Evolutionary conservation across 805 yeast species (phyloP).

Genomic region (Myxozyma geophila): DNA sequence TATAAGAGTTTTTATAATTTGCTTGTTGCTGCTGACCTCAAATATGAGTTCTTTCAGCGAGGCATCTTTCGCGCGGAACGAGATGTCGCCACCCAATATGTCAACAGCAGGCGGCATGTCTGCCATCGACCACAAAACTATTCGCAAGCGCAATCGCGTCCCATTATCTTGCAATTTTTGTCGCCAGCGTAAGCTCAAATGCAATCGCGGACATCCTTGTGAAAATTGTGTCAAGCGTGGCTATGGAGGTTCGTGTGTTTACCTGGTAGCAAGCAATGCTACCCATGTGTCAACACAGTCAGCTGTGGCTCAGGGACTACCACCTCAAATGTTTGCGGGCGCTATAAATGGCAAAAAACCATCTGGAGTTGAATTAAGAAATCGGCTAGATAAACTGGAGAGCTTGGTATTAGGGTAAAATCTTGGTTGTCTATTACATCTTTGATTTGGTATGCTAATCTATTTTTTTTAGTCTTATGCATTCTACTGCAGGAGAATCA

Average conservation of each 20-base stretch:
- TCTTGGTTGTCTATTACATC: neutral
- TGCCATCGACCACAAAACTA: conserved; percentile 30
- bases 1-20: neutral
- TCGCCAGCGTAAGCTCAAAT: conserved; percentile 44
- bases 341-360: conserved; percentile 16
- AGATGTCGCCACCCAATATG: conserved; percentile 9
- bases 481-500: conserved; percentile 19
- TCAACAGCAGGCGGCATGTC: conserved; percentile 6
- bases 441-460: neutral
- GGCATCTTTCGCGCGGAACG: neutral
- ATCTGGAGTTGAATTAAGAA: conserved; percentile 37
- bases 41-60: conserved; percentile 6
- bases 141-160: conserved; percentile 41
- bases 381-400: conserved; percentile 42
- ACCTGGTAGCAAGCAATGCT: conserved; percentile 25
- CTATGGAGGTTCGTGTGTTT: conserved; percentile 32
- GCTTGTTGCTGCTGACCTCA: neutral
- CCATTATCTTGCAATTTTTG: conserved; percentile 45
- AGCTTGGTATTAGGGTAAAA: conserved; percentile 38
- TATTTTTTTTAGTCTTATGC: conserved; percentile 20
- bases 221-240: conserved; percentile 42
- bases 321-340: conserved; percentile 15
- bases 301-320: conserved; percentile 13
- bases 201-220: conserved; percentile 46
- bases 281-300: conserved; percentile 12